Percentiles rank a stretch among this genome's conserved stretches.
phyloP scores from a whole-genome alignment of 192 early-diverging fungal species.

The Mortierella antarctica region DNA sequence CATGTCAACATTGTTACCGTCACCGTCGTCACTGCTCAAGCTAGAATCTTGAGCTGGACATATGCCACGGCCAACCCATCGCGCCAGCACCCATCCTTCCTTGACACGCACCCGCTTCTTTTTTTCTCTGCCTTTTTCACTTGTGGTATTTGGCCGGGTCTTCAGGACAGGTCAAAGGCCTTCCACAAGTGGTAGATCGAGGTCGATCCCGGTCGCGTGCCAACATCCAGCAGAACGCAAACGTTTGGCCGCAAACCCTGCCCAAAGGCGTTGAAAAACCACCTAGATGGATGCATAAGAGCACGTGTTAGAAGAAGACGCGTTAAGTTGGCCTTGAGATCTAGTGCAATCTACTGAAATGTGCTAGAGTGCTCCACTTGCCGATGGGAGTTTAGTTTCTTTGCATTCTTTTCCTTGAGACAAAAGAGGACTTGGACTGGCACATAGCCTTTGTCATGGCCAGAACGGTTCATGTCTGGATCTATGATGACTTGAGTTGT shows the following conservation, averaged over 20 bases:
- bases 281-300: conserved; percentile 65
- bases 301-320: background rate
- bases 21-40: too few relatives aligned
- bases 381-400: conserved; percentile 83
- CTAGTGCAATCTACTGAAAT: background rate
- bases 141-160: too few relatives aligned
- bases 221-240: conserved; percentile 62
- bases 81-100: too few relatives aligned
- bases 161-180: conserved; percentile 64
- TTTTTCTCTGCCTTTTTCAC: too few relatives aligned
- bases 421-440: too few relatives aligned
- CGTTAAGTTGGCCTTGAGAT: background rate
- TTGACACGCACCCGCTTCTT: too few relatives aligned
- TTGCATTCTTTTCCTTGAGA: conserved; percentile 33
- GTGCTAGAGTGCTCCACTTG: background rate
- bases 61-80: too few relatives aligned
- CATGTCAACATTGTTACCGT: too few relatives aligned
- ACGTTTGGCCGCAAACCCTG: conserved; percentile 59
- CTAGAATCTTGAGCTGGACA: too few relatives aligned
- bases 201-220: conserved; percentile 13
- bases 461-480: conserved; percentile 63
- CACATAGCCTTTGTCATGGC: too few relatives aligned
- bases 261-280: conserved; percentile 72
- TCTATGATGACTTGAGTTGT: conserved; percentile 78
- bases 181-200: conserved; percentile 72